Conservation (phyloP, 1,139 yeast genomes). For the Suhomyces choctaworum region DNA sequence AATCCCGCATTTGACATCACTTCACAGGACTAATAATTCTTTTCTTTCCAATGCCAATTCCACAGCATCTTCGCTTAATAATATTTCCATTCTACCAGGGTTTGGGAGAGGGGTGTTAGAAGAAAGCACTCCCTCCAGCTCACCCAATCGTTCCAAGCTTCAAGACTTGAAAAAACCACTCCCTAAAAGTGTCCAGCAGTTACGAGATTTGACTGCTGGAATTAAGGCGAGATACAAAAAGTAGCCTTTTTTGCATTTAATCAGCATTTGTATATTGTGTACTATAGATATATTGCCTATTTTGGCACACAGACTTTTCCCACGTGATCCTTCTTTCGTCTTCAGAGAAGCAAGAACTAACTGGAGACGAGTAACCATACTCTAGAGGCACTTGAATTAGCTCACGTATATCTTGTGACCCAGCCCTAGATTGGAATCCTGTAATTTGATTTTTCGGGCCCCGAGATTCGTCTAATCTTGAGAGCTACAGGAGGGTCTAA, state of each 20-base stretch:
- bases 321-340: too few relatives aligned
- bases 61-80: constrained; percentile 26
- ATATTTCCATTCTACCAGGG: constrained; percentile 33
- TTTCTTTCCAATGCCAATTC: constrained; percentile 17
- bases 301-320: too few relatives aligned
- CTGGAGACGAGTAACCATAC: too few relatives aligned
- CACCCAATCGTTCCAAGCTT: constrained; percentile 26
- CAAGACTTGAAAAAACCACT: constrained; percentile 13
- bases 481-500: too few relatives aligned
- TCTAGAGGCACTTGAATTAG: too few relatives aligned
- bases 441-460: too few relatives aligned
- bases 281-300: constrained; percentile 3
- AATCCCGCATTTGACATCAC: constrained; percentile 14
- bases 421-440: too few relatives aligned
- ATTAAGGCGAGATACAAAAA: constrained; percentile 33
- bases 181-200: constrained; percentile 33
- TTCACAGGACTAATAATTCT: constrained; percentile 18
- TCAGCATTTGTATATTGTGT: constrained; percentile 13
- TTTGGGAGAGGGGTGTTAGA: constrained; percentile 43
- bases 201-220: constrained; percentile 39
- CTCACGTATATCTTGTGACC: too few relatives aligned
- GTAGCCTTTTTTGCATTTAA: constrained; percentile 3
- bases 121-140: constrained; percentile 41
- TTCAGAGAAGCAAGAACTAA: too few relatives aligned
- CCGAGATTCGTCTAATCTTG: too few relatives aligned